Evolutionary conservation across 1,284 basidiomycete genomes (phyloP), one percentile per base, ranked within the genome.

Genomic region (Ceratobasidium sp.): DNA sequence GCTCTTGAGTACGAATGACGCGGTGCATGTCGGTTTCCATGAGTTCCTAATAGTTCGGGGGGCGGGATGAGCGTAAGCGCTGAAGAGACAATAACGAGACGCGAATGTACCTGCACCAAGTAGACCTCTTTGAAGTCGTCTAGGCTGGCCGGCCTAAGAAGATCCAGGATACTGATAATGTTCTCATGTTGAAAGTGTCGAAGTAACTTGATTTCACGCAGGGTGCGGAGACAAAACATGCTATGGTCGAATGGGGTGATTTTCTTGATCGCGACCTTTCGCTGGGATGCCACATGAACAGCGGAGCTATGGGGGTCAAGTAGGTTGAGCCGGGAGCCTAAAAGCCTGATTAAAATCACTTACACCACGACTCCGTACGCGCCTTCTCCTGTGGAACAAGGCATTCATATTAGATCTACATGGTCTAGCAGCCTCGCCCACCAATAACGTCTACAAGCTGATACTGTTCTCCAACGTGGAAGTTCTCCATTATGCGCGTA

Each of bases 1-100:
- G 84, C 74, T 91, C 87, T 82, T 95, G 94, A 0, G 92, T 94
- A 55, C 92, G 87, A 76, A 96, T 94, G 47, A 96, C 94, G 70
- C 94, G 89, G 80, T 96, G 93, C 78, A 96, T 84, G 80, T 95
- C 93, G 0, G 92, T 94, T 80, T 96, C 94, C 94, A 96, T 96
- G 69, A 95, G 85, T 80, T 95, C 94, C 82, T 94, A 90, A 63
- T n/a, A 44, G 30, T 23, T 38, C n/a, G 35, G 35, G 35, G 35
- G 11, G 35, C 35, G 35, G 11, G 35, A 38, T 38, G 35, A 38
- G 35, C 35, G 43, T 30, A 59, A 59, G 30, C 49, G 46, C 28
- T 64, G 50, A 28, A 43, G 23, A 69, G 38, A 57, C 38, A 44
- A 75, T 32, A 41, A 52, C 55, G 44, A 59, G 44, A 64, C 23